Conservation (phyloP, 768 basidiomycete species). For the Amanita rubescens region DNA sequence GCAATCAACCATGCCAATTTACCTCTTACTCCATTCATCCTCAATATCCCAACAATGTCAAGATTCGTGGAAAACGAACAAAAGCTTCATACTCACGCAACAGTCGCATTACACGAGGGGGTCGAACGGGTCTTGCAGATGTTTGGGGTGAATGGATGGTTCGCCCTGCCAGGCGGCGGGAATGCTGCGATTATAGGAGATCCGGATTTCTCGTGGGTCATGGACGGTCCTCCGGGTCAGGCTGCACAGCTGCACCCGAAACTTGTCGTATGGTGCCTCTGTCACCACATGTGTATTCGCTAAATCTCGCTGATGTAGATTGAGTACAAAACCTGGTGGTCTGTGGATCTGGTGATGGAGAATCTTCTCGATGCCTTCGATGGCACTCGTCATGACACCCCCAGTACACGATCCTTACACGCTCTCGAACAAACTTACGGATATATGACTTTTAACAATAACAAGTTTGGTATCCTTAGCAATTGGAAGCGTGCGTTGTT, state of each 20-base stretch:
- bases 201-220: constrained; percentile 12
- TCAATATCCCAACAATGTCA: neutral
- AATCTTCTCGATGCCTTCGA: constrained; percentile 4
- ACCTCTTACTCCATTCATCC: constrained; percentile 7
- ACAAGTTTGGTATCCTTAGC: constrained; percentile 12
- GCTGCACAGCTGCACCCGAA: constrained; percentile 9
- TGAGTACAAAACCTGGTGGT: constrained; percentile 14
- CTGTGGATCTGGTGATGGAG: neutral
- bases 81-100: constrained; percentile 6
- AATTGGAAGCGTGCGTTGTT: constrained; percentile 12
- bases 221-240: no score
- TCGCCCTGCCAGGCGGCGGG: constrained; percentile 10
- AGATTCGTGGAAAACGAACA: neutral
- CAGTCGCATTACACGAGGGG: constrained; percentile 7
- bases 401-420: constrained; percentile 6
- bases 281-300: neutral
- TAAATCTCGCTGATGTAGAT: constrained; percentile 7
- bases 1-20: constrained; percentile 8
- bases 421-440: no score
- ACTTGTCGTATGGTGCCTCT: constrained; percentile 9
- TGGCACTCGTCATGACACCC: neutral
- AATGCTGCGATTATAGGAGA: constrained; percentile 6
- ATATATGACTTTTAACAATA: constrained; percentile 14
- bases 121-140: constrained; percentile 9
- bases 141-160: constrained; percentile 12